A percentile compares a stretch with the other conserved stretches of the same genome.
Conservation (phyloP, 352 stramenopile species). For the Phytophthora colocasiae region DNA sequence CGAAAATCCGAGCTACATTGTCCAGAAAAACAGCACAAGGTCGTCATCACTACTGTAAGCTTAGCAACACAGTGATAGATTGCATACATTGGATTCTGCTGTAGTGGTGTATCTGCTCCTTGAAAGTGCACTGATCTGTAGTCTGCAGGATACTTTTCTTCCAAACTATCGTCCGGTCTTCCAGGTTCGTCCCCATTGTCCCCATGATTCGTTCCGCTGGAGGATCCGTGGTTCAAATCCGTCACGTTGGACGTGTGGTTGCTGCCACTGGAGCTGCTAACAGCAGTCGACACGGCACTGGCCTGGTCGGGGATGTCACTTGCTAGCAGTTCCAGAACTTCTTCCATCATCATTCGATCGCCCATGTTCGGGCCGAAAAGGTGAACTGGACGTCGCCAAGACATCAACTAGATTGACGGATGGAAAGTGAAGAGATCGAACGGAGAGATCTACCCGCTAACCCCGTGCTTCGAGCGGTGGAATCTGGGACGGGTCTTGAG, state of each 20-base stretch:
- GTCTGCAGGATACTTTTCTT: constrained; percentile 12
- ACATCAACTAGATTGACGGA: constrained; percentile 19
- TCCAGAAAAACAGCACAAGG: background rate
- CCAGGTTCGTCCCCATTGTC: background rate
- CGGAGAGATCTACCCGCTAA: background rate
- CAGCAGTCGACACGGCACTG: background rate
- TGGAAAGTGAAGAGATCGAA: constrained; percentile 7
- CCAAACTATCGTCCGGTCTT: background rate
- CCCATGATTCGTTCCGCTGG: background rate
- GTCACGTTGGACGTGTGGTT: background rate
- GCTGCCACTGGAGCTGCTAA: constrained; percentile 6
- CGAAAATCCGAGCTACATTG: constrained; percentile 1
- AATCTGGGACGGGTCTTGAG: constrained; percentile 17
- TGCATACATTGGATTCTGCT: constrained; percentile 28
- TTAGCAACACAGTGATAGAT: too few relatives aligned
- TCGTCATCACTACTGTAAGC: constrained; percentile 1
- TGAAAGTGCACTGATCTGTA: constrained; percentile 6
- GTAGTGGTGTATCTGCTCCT: constrained; percentile 12
- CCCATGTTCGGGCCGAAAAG: constrained; percentile 18
- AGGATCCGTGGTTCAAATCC: constrained; percentile 1
- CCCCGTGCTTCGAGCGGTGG: constrained; percentile 17
- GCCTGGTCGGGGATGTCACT: constrained; percentile 9
- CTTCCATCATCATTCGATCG: constrained; percentile 39
- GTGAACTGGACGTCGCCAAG: constrained; percentile 21
- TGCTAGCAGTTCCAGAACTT: constrained; percentile 37